A percentile compares a stretch with the other conserved stretches of the same genome.
Conservation (phyloP, 345 rosid species). For the Triadica sebifera region DNA sequence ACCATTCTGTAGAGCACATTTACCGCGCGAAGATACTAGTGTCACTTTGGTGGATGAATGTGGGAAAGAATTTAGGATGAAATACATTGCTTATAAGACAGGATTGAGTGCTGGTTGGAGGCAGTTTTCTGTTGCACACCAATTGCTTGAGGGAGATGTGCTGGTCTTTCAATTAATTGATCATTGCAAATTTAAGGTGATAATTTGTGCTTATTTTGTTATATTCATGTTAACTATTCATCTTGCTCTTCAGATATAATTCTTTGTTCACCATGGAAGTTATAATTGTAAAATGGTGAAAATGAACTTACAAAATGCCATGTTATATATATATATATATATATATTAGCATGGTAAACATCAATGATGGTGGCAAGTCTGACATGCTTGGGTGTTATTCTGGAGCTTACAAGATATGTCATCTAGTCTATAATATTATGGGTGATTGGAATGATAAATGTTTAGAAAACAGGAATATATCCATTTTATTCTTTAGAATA, state of each 20-base stretch:
- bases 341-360: background rate
- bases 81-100: slow-evolving; percentile 60
- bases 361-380: background rate
- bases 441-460: background rate
- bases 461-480: background rate
- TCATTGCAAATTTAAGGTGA: slow-evolving; percentile 65
- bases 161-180: slow-evolving; percentile 72
- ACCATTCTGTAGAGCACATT: slow-evolving; percentile 57
- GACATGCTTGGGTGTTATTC: background rate
- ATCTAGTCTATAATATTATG: background rate
- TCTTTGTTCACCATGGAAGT: background rate
- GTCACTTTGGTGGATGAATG: slow-evolving; percentile 60
- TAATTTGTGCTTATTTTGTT: slow-evolving; percentile 9
- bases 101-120: slow-evolving; percentile 98
- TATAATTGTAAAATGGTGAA: background rate
- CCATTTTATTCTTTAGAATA: background rate
- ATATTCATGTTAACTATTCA: background rate
- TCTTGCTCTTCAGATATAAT: background rate
- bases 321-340: too few relatives aligned
- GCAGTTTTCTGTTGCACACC: slow-evolving; percentile 62
- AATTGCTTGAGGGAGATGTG: slow-evolving; percentile 75
- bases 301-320: background rate
- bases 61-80: slow-evolving; percentile 44
- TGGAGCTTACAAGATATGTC: background rate
- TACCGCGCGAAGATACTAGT: slow-evolving; percentile 46